phyloP scores from a whole-genome alignment of 768 basidiomycete genomes.

The Pleurotus tuber-regium region DNA sequence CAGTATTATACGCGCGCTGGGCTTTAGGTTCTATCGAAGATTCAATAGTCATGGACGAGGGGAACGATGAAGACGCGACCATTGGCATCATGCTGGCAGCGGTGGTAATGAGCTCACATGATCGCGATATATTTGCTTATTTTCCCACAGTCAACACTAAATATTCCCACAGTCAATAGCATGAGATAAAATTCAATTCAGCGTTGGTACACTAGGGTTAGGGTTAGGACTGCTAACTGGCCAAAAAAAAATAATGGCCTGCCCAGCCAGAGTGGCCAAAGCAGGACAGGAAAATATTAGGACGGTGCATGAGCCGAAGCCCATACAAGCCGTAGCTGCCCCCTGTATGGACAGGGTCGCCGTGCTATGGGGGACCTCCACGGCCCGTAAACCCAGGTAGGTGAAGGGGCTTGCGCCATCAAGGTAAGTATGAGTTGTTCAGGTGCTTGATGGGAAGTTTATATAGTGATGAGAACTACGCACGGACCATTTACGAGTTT shows the following conservation, averaged over 20 bases:
- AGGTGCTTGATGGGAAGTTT: neutral
- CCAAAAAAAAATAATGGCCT: constrained; percentile 38
- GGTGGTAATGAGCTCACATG: too few relatives aligned
- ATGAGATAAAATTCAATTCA: too few relatives aligned
- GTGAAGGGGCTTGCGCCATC: constrained; percentile 46
- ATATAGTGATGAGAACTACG: neutral
- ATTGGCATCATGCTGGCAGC: too few relatives aligned
- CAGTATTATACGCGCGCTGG: too few relatives aligned
- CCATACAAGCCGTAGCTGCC: constrained; percentile 49
- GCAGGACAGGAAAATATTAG: constrained; percentile 62
- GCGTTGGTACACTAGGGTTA: constrained; percentile 33
- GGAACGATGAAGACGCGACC: too few relatives aligned
- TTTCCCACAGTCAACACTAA: too few relatives aligned
- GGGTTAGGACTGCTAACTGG: constrained; percentile 24
- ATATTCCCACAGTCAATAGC: too few relatives aligned
- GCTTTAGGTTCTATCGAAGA: too few relatives aligned
- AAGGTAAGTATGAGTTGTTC: constrained; percentile 42
- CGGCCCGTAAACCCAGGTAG: constrained; percentile 44
- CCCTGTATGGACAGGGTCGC: constrained; percentile 57
- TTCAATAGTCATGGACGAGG: too few relatives aligned
- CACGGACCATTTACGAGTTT: constrained; percentile 11
- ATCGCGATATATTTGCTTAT: too few relatives aligned
- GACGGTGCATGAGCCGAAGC: constrained; percentile 71
- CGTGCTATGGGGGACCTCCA: constrained; percentile 54
- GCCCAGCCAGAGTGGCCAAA: constrained; percentile 50